phyloP scores from a whole-genome alignment of 2,329 filamentous ascomycete genomes.

The Parastagonospora nodorum region DNA sequence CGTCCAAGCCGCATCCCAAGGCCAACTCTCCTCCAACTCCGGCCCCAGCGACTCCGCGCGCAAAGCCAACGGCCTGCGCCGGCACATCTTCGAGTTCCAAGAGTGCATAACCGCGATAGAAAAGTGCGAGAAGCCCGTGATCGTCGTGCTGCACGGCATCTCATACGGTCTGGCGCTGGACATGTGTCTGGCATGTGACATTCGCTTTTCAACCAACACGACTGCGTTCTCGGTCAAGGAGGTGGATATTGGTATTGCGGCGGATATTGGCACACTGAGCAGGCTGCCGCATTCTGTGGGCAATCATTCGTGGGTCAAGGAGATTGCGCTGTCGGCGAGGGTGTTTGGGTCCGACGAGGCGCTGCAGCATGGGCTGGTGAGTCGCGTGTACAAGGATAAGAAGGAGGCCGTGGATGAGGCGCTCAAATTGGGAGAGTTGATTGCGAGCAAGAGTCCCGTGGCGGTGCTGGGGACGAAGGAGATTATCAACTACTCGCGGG shows the following conservation, averaged over 20 bases:
- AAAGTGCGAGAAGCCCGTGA: constrained; percentile 76
- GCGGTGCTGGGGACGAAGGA: constrained; percentile 89
- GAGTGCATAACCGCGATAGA: constrained; percentile 76
- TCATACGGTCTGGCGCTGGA: constrained; percentile 48
- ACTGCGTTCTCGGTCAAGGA: constrained; percentile 75
- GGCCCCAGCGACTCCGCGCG: constrained; percentile 64
- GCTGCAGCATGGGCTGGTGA: constrained; percentile 71
- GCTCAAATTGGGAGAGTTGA: constrained; percentile 64
- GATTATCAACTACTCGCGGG: constrained; percentile 79
- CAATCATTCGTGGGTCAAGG: constrained; percentile 76
- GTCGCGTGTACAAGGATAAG: constrained; percentile 66
- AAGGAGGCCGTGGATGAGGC: constrained; percentile 62
- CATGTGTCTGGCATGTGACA: constrained; percentile 70
- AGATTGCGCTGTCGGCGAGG: constrained; percentile 73
- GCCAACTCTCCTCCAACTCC: constrained; percentile 47
- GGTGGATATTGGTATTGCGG: constrained; percentile 80
- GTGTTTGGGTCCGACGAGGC: constrained; percentile 73
- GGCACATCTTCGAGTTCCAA: constrained; percentile 81
- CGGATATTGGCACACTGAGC: constrained; percentile 76
- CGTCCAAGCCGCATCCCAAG: constrained; percentile 69
- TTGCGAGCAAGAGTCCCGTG: constrained; percentile 84
- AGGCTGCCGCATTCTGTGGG: constrained; percentile 76
- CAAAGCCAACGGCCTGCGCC: constrained; percentile 57
- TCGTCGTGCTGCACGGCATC: constrained; percentile 44
- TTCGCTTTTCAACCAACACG: constrained; percentile 67